Conservation (phyloP, 345 rosid species). For the Crucihimalaya himalaica region DNA sequence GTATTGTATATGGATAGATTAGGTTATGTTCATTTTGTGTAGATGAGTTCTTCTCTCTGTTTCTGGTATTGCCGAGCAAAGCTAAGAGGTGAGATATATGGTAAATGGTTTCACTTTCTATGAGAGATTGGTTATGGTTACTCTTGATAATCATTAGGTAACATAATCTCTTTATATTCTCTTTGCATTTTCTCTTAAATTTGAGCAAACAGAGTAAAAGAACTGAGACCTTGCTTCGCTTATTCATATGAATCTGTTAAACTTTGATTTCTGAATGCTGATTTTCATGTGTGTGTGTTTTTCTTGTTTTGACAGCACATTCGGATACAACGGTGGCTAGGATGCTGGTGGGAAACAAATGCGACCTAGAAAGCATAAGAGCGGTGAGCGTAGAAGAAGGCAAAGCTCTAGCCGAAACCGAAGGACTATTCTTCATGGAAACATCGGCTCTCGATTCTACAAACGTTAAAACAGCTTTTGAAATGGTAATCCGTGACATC, state of each 20-base stretch:
- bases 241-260: neutral
- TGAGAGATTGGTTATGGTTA: no score
- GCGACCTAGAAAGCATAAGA: conserved; percentile 69
- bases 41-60: neutral
- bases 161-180: neutral
- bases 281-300: neutral
- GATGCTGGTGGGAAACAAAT: conserved; percentile 91
- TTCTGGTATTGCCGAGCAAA: neutral
- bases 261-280: neutral
- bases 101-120: neutral
- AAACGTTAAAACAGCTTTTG: conserved; percentile 75
- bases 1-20: neutral
- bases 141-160: neutral
- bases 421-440: conserved; percentile 86
- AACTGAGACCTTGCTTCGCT: neutral
- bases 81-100: neutral
- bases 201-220: neutral
- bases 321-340: conserved; percentile 69
- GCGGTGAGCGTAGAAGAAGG: conserved; percentile 80
- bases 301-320: conserved; percentile 50
- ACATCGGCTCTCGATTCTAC: conserved; percentile 88
- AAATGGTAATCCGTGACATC: conserved; percentile 71
- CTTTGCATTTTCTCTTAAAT: no score
- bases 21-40: no score
- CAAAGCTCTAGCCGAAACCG: conserved; percentile 66